Evolutionary conservation across 805 yeast genomes (phyloP), one percentile per base, ranked within the genome.

Genomic region (Clavispora asparagi): DNA sequence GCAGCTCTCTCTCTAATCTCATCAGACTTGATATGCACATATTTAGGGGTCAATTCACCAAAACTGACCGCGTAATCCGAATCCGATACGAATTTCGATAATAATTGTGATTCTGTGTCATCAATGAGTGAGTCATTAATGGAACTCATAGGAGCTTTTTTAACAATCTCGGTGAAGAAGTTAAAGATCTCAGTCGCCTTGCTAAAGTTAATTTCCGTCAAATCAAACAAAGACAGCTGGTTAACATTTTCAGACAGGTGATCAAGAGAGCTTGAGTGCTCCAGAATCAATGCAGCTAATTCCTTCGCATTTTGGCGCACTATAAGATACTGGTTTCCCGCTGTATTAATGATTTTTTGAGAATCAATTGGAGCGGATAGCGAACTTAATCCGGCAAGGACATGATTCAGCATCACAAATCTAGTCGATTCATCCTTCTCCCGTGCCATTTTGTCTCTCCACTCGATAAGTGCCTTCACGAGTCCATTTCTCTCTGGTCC

Each of bases 361-460:
- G 36, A 31, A 19, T 29, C 30, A 17, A 40, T 16, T 13, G 97
- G 95, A 28, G 42, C 52, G 8, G 73, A 65, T 32, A 75, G 55
- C 4, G 76, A 67, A 6, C 82, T 82, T 39, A 94, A 63, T 0
- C 83, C 74, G 0, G 83, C 82, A 33, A 94, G 60, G 12, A 84
- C 62, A 55, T 85, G 94, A 58, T 88, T 90, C 6, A 96, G 80
- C 92, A 91, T 84, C 13, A 94, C 73, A 57, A 71, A 92, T 49
- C 95, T 72, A 2, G 85, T 80, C 2, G 95, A 86, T 65, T 94
- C 99, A 62, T 94, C 99, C 40, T 78, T 75, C 33, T 68, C 54
- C 52, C 95, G 75, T 1, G 97, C 98, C 31, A 77, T 59, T 1
- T 49, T 42, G 61, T 94, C 98, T 63, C 99, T 78, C 97, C 97